phyloP scores from a whole-genome alignment of 345 rosid genomes.

The Linum tenue region DNA sequence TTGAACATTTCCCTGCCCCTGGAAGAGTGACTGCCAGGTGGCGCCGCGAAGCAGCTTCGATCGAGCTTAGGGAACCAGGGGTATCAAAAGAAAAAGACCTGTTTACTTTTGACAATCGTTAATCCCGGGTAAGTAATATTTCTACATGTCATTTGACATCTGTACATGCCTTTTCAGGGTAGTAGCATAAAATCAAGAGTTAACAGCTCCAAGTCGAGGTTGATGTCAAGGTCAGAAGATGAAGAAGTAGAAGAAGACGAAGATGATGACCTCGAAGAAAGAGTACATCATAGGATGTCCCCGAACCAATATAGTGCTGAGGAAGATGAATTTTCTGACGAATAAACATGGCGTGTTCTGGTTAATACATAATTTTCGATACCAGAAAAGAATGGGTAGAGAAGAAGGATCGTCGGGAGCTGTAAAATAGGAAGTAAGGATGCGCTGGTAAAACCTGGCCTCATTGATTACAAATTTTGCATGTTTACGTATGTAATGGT shows the following conservation, averaged over 20 bases:
- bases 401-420: too few species aligned
- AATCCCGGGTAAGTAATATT: background rate
- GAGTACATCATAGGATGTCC: constrained; percentile 29
- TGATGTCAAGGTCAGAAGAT: constrained; percentile 22
- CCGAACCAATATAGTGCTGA: constrained; percentile 47
- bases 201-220: constrained; percentile 37
- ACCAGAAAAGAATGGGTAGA: too few species aligned
- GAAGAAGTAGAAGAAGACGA: constrained; percentile 20
- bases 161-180: constrained; percentile 29
- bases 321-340: constrained; percentile 67
- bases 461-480: too few species aligned
- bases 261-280: constrained; percentile 20
- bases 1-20: constrained; percentile 81
- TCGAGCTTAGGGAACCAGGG: constrained; percentile 60
- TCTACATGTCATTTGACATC: background rate
- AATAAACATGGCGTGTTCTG: constrained; percentile 16
- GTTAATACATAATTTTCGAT: too few species aligned
- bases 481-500: too few species aligned
- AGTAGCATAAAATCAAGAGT: constrained; percentile 35
- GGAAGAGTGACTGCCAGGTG: constrained; percentile 66
- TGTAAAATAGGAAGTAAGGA: too few species aligned
- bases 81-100: constrained; percentile 21
- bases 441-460: too few species aligned
- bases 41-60: constrained; percentile 43
- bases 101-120: background rate